Evolutionary conservation across 176 grass and related monocot genomes (phyloP).

Genomic region (Thinopyrum elongatum): DNA sequence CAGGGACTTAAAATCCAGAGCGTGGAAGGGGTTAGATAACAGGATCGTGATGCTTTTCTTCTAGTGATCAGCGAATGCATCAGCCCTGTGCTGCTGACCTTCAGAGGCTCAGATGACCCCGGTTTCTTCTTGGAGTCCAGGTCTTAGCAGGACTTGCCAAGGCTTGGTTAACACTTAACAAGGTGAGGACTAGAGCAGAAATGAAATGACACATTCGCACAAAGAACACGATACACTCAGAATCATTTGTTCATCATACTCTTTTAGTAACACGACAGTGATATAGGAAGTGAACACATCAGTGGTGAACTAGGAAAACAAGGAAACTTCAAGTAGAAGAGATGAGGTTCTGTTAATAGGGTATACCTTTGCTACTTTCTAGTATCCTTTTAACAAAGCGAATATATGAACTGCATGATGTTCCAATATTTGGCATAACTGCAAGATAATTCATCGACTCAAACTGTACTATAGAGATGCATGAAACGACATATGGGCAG

Average conservation of each 20-base stretch:
- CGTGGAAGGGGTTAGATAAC: conserved; percentile 62
- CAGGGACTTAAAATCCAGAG: conserved; percentile 70
- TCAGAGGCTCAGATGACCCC: conserved; percentile 22
- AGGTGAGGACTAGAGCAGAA: not conserved
- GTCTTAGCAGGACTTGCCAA: conserved; percentile 51
- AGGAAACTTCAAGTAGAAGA: not conserved
- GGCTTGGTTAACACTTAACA: conserved; percentile 15
- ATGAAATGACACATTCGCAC: not conserved
- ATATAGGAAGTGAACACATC: not conserved
- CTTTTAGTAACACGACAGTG: not conserved
- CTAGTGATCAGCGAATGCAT: conserved; percentile 17
- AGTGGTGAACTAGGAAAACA: not conserved
- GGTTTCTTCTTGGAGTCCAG: conserved; percentile 39
- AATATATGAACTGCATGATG: not conserved
- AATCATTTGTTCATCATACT: not conserved
- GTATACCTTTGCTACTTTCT: not conserved
- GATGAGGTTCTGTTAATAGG: not conserved
- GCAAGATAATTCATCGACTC: not conserved
- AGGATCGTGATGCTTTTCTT: conserved; percentile 54
- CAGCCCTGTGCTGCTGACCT: not conserved
- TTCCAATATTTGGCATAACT: not conserved
- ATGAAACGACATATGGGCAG: not conserved
- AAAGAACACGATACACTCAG: not conserved
- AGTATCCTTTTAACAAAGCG: not conserved
- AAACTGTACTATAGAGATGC: not conserved